These are phyloP conservation scores for Diaporthe capsici DNA, from an alignment of 2,329 filamentous ascomycete genomes.

Conservation along the genomic window DNA sequence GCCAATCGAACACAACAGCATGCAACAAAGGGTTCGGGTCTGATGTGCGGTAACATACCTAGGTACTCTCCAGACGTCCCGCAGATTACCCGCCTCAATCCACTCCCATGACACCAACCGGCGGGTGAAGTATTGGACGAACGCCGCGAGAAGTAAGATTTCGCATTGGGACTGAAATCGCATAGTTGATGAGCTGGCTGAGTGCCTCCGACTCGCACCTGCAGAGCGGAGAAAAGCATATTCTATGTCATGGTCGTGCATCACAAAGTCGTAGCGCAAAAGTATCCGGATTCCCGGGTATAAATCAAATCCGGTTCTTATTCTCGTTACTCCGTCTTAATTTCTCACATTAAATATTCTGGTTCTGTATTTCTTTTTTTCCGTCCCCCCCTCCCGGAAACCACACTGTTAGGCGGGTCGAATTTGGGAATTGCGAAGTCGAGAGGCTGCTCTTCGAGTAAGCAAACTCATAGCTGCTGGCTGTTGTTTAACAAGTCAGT, in stretches of 20 bases:
- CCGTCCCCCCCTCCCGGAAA: background rate
- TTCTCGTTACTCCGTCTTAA: background rate
- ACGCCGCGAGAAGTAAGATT: background rate
- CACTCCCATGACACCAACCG: background rate
- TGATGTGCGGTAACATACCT: no score
- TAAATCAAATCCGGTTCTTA: background rate
- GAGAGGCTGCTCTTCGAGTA: background rate
- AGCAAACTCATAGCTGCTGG: no score
- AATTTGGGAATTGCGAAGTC: no score
- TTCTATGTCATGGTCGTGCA: constrained; percentile 13
- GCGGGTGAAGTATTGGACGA: background rate
- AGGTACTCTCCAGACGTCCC: background rate
- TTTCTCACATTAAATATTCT: background rate
- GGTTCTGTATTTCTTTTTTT: accelerated
- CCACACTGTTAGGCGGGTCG: no score
- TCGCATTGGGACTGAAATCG: no score
- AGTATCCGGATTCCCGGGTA: constrained; percentile 13
- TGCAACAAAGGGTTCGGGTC: background rate
- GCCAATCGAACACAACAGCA: background rate
- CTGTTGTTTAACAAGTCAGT: background rate
- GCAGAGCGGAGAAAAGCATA: constrained; percentile 6
- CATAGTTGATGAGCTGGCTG: background rate
- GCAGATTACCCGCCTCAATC: background rate
- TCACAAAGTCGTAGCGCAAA: background rate
- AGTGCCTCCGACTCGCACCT: background rate